phyloP scores from a whole-genome alignment of 257 asterid genomes.

The Coffea canephora region DNA sequence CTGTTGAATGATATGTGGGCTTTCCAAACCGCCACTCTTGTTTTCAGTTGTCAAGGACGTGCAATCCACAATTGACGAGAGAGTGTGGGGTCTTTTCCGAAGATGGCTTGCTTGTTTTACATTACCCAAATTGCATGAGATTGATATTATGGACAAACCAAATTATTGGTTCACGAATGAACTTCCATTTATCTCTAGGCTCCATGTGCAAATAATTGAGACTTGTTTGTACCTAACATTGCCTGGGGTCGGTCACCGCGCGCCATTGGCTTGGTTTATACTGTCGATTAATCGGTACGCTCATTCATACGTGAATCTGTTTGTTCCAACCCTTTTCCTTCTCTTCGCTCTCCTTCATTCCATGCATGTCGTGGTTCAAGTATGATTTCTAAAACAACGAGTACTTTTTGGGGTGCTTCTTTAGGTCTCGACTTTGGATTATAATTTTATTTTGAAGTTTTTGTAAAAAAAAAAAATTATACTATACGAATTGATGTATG shows the following conservation, averaged over 20 bases:
- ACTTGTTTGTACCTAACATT: conserved; percentile 22
- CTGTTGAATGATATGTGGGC: not conserved
- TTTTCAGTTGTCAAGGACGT: not conserved
- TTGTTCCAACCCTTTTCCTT: not conserved
- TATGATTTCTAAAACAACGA: not conserved
- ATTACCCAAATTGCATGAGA: not conserved
- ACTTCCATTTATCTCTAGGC: not conserved
- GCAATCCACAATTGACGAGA: not conserved
- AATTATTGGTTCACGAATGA: not conserved
- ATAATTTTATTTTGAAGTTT: too few species aligned
- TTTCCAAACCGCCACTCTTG: not conserved
- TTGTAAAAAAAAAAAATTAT: too few species aligned
- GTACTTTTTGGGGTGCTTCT: too few species aligned
- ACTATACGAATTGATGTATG: too few species aligned
- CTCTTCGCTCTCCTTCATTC: not conserved
- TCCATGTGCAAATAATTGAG: conserved; percentile 30
- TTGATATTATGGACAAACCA: conserved; percentile 6
- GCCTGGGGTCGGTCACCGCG: conserved; percentile 4
- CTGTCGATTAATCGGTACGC: not conserved
- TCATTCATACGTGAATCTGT: not conserved
- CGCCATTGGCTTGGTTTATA: not conserved
- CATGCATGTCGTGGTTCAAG: not conserved
- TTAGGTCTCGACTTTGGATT: too few species aligned
- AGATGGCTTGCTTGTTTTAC: conserved; percentile 1
- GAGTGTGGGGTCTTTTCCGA: conserved; percentile 3